phyloP scores from a whole-genome alignment of 2,329 filamentous ascomycete genomes.

The Hymenotorrendiella dingleyae region DNA sequence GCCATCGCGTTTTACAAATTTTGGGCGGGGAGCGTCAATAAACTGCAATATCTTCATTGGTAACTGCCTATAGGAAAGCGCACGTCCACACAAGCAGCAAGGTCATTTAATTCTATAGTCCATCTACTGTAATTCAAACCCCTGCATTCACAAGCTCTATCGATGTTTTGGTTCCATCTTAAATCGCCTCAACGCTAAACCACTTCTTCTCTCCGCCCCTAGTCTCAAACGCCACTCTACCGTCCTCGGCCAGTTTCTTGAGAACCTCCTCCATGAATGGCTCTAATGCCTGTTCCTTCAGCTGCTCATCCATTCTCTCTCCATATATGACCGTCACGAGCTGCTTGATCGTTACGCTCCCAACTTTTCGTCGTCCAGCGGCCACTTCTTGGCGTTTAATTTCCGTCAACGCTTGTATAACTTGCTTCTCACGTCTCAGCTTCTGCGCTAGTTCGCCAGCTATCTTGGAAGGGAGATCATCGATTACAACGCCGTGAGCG shows the following conservation, averaged over 20 bases:
- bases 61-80: too few relatives aligned
- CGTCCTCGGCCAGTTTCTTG: constrained; percentile 38
- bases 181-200: constrained; percentile 23
- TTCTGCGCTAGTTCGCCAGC: constrained; percentile 33
- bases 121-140: too few relatives aligned
- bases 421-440: constrained; percentile 35
- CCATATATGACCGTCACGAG: constrained; percentile 41
- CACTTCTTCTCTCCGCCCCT: constrained; percentile 34
- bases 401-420: constrained; percentile 31
- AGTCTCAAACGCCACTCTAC: constrained; percentile 37
- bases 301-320: constrained; percentile 30
- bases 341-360: constrained; percentile 35
- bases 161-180: too few relatives aligned
- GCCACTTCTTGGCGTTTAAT: constrained; percentile 5
- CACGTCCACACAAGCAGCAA: too few relatives aligned
- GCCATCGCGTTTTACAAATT: too few relatives aligned
- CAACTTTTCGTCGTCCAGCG: constrained; percentile 18
- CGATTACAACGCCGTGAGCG: constrained; percentile 38
- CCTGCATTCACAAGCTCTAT: too few relatives aligned
- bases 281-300: constrained; percentile 34
- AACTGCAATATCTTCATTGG: too few relatives aligned
- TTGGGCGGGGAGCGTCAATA: too few relatives aligned
- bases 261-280: constrained; percentile 40
- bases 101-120: too few relatives aligned
- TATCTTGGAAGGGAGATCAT: constrained; percentile 36